Evolutionary conservation across 2,329 filamentous ascomycete species (phyloP).

Genomic region (Botrytis paeoniae): DNA sequence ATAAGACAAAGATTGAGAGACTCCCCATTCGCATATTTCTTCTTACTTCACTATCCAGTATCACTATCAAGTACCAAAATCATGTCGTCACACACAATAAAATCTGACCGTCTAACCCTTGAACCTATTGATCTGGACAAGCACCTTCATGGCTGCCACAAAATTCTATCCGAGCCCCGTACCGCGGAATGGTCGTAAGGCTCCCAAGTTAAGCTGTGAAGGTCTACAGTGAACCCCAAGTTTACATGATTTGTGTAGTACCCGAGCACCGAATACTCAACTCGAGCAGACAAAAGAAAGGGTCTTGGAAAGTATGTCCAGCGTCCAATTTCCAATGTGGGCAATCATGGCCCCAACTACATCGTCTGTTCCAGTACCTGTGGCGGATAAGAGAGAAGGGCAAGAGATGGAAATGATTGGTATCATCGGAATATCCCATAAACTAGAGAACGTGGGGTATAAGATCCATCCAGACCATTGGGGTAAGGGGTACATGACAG

Average conservation of each 20-base stretch:
- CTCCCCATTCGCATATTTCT: not conserved
- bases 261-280: not conserved
- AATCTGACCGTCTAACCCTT: not conserved
- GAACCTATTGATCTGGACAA: not conserved
- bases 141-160: not conserved
- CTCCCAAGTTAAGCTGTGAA: not conserved
- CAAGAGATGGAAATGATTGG: constrained; percentile 10
- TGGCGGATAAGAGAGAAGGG: not conserved
- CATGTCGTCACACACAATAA: not conserved
- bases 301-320: not conserved
- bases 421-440: constrained; percentile 1
- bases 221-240: not conserved
- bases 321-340: not conserved
- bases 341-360: not conserved
- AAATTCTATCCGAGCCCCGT: not conserved
- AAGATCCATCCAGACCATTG: constrained; percentile 23
- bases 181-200: constrained; percentile 5
- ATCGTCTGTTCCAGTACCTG: not conserved
- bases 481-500: constrained; percentile 25
- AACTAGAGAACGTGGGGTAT: constrained; percentile 24
- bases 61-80: not conserved
- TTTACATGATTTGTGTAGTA: not conserved
- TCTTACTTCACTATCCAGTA: not conserved
- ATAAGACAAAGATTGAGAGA: not conserved
- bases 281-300: not conserved